Conservation (phyloP, 345 rosid species). For the Angophora floribunda region DNA sequence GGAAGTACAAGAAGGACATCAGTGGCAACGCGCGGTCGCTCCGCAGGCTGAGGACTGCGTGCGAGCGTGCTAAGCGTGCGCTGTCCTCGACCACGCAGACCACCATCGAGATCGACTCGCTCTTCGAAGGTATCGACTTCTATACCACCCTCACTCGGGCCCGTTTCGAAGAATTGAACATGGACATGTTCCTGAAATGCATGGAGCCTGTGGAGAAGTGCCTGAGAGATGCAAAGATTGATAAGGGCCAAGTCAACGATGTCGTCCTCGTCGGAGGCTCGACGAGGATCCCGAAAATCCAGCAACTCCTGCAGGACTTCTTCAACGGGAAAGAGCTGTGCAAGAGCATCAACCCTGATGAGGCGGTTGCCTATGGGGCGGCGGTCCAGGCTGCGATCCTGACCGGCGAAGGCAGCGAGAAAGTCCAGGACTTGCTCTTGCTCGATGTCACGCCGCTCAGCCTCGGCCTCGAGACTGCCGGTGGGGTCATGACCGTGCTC, state of each 20-base stretch:
- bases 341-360: constrained; percentile 24
- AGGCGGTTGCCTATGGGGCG: constrained; percentile 17
- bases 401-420: constrained; percentile 9
- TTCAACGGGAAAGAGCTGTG: constrained; percentile 18
- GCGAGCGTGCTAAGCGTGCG: constrained; percentile 22
- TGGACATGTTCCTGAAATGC: constrained; percentile 18
- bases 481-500: constrained; percentile 15
- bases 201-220: constrained; percentile 28
- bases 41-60: constrained; percentile 20
- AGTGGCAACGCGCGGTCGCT: constrained; percentile 14
- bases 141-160: constrained; percentile 20
- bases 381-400: constrained; percentile 20
- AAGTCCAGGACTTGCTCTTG: constrained; percentile 21
- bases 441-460: constrained; percentile 25
- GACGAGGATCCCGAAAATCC: constrained; percentile 16
- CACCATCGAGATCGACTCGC: constrained; percentile 21
- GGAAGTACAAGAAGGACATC: constrained; percentile 20
- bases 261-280: constrained; percentile 14
- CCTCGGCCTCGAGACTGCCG: constrained; percentile 22
- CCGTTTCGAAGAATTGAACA: constrained; percentile 21
- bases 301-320: constrained; percentile 17
- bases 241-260: constrained; percentile 7
- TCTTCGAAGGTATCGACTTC: constrained; percentile 19
- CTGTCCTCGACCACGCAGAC: constrained; percentile 20
- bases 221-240: constrained; percentile 15